phyloP scores from a whole-genome alignment of 768 basidiomycete species.

The Sporobolomyces pararoseus region DNA sequence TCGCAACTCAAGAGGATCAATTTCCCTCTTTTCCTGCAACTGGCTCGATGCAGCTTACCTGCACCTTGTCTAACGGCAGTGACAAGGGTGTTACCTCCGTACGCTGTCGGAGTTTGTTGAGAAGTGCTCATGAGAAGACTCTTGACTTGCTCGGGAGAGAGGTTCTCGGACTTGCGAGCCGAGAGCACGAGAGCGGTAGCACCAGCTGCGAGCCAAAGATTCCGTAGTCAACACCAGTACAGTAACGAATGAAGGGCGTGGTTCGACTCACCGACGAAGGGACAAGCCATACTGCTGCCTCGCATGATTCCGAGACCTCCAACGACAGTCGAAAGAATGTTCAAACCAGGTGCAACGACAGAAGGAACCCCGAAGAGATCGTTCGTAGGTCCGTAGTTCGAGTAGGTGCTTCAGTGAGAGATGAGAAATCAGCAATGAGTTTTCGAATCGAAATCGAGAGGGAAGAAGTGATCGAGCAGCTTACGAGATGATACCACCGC shows the following conservation, averaged over 20 bases:
- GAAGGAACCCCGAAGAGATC: slow-evolving; percentile 53
- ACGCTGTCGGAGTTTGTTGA: slow-evolving; percentile 36
- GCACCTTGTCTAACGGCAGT: slow-evolving; percentile 26
- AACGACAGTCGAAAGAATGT: slow-evolving; percentile 40
- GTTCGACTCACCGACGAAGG: slow-evolving; percentile 14
- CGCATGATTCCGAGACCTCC: slow-evolving; percentile 37
- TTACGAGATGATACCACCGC: slow-evolving; percentile 25
- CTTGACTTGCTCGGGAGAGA: slow-evolving; percentile 43
- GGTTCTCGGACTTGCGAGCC: slow-evolving; percentile 44
- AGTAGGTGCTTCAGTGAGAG: slow-evolving; percentile 30
- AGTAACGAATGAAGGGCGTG: neutral
- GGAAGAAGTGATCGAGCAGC: too few species aligned
- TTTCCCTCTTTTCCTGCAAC: too few species aligned
- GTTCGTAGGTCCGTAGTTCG: slow-evolving; percentile 62
- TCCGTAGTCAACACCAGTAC: too few species aligned
- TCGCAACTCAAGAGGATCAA: too few species aligned
- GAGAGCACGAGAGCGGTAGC: slow-evolving; percentile 49
- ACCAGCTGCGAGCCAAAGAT: too few species aligned
- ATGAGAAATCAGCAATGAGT: neutral
- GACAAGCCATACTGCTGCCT: slow-evolving; percentile 40
- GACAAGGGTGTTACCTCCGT: slow-evolving; percentile 43
- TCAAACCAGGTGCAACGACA: slow-evolving; percentile 35
- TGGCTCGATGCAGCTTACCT: slow-evolving; percentile 1
- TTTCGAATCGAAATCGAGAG: too few species aligned
- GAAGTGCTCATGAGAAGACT: slow-evolving; percentile 45